Evolutionary conservation across 257 asterid species (phyloP), one percentile per base, ranked within the genome.

Genomic region (Solanum clarkiae): DNA sequence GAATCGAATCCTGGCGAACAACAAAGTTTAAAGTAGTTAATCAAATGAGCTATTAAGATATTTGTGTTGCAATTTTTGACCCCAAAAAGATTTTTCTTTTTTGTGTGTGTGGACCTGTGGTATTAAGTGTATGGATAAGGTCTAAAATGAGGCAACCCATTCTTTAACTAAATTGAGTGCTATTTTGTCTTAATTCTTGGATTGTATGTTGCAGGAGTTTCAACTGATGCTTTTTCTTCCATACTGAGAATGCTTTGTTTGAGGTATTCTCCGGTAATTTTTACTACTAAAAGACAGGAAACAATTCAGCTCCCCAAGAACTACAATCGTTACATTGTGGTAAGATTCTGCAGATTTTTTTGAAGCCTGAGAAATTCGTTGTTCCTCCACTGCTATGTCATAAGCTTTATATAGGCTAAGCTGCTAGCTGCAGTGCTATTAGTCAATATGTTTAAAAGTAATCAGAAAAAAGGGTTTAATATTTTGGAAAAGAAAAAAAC

Each of bases 201-300:
- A 44, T 44, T 29, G 65, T 24, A 36, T 53, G 83, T 32, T 79
- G 65, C 83, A 79, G 83, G 83, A 26, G 83, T 75, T 75, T 49
- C 62, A 24, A 51, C 32, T 29, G 26, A 29, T 59, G 44, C 26
- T 62, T 32, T 51, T 42, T 42, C 55, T 26, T 81, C 7, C 80
- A 40, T 24, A 29, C 85, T 70, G 80, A 89, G 91, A 92, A 93
- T 94, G 98, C 91, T 93, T 71, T 71, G 91, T 86, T 87, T 93
- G 90, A 87, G 90, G 86, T 92, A 86, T 86, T 86, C 91, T 87
- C 86, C 91, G 26, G 92, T 92, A 65, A 69, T 89, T 84, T 81
- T 87, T 75, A 66, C 82, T 81, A 10, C 84, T 42, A 75, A 57
- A 79, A 83, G 93, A 29, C 86, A 86, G 84, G 72, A 89, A 71